Evolutionary conservation across 2,329 filamentous ascomycete species (phyloP).

Genomic region (Aspergillus udagawae): DNA sequence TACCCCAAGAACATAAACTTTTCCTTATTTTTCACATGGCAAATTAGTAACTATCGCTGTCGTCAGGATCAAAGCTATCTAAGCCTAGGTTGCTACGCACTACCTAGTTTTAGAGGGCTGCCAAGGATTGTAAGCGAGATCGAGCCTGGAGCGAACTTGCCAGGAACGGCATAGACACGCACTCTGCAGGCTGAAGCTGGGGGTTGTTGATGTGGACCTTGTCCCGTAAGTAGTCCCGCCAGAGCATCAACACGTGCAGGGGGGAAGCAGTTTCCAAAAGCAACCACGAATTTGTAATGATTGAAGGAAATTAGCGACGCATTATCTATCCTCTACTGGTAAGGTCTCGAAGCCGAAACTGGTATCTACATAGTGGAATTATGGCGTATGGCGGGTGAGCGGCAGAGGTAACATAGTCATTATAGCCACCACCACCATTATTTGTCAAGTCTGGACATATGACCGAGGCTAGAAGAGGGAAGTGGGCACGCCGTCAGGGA

Average conservation of each 20-base stretch:
- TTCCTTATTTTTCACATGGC: not conserved
- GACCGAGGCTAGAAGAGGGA: not conserved
- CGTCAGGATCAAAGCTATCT: not conserved
- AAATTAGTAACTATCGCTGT: no score
- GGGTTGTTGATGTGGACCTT: no score
- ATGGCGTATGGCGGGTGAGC: no score
- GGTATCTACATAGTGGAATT: no score
- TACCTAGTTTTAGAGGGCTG: not conserved
- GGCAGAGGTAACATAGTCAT: not conserved
- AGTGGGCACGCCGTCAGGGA: not conserved
- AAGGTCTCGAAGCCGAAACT: no score
- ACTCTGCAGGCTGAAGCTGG: not conserved
- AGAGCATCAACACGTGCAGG: no score
- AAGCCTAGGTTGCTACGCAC: not conserved
- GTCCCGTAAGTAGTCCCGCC: no score
- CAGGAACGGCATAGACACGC: not conserved
- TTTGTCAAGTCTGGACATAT: not conserved
- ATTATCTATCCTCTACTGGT: no score
- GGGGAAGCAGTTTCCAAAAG: no score
- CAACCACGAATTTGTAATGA: no score
- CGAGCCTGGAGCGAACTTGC: not conserved
- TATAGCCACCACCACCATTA: not conserved
- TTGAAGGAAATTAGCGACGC: no score
- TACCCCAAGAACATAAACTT: not conserved
- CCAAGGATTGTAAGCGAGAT: not conserved